phyloP scores from a whole-genome alignment of 441 rosid genomes.

The Croton laevigatus region DNA sequence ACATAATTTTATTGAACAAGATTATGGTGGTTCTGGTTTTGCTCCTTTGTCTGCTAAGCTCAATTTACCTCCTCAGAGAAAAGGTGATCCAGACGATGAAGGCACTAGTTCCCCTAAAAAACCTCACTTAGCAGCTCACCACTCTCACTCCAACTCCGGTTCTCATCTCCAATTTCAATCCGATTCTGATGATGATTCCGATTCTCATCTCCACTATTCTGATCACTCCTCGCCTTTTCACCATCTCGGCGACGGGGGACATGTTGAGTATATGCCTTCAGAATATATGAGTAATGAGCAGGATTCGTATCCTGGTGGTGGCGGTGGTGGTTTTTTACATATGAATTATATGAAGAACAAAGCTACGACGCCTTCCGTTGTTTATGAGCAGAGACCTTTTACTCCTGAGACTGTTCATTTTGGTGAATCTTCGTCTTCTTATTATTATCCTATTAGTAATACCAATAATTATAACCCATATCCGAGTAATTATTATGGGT shows the following conservation, averaged over 20 bases:
- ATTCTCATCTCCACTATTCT: conserved; percentile 40
- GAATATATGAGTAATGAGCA: conserved; percentile 21
- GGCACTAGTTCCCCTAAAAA: conserved; percentile 13
- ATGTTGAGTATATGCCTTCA: conserved; percentile 28
- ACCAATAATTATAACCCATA: conserved; percentile 14
- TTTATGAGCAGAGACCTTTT: conserved; percentile 62
- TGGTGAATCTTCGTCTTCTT: conserved; percentile 65
- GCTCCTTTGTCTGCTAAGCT: conserved; percentile 34
- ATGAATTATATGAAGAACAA: conserved; percentile 80
- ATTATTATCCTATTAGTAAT: conserved; percentile 23
- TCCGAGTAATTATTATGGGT: conserved; percentile 20
- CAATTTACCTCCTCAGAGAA: conserved; percentile 49
- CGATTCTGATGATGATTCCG: conserved; percentile 36
- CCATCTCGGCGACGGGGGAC: conserved; percentile 22
- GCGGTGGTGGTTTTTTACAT: conserved; percentile 27
- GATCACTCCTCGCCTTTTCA: conserved; percentile 56
- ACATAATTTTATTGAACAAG: conserved; percentile 45
- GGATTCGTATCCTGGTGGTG: conserved; percentile 25
- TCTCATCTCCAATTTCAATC: conserved; percentile 57
- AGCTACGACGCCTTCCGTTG: conserved; percentile 43
- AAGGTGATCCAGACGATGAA: conserved; percentile 26
- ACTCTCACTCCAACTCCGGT: conserved; percentile 47
- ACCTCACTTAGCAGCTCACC: conserved; percentile 20
- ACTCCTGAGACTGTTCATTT: conserved; percentile 44
- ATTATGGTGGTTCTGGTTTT: conserved; percentile 18